Percentiles rank a stretch among this genome's conserved stretches.
phyloP scores from a whole-genome alignment of 1,139 yeast genomes.

The Scheffersomyces cryptocercus region DNA sequence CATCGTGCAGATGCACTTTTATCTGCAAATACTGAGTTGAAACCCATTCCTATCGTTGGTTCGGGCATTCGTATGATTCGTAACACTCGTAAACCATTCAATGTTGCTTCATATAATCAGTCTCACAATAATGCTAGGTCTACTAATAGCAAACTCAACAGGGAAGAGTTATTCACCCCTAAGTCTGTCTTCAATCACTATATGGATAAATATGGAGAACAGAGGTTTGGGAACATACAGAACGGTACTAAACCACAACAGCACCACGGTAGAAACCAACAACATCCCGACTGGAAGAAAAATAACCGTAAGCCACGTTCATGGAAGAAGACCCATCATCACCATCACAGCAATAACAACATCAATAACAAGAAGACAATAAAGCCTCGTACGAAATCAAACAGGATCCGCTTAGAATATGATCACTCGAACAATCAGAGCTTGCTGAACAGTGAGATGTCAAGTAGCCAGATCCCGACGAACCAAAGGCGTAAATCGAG shows the following conservation, averaged over 20 bases:
- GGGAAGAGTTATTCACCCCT: conserved; percentile 78
- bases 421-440: background rate
- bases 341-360: conserved; percentile 5
- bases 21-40: conserved; percentile 39
- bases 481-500: conserved; percentile 21
- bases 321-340: conserved; percentile 26
- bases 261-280: conserved; percentile 4
- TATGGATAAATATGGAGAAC: conserved; percentile 66
- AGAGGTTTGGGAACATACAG: conserved; percentile 19
- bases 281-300: conserved; percentile 30
- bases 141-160: conserved; percentile 40
- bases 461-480: conserved; percentile 4
- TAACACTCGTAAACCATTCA: conserved; percentile 61
- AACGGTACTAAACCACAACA: conserved; percentile 12
- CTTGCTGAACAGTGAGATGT: background rate
- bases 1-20: conserved; percentile 49
- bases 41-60: conserved; percentile 46
- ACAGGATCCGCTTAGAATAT: conserved; percentile 1
- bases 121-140: conserved; percentile 30
- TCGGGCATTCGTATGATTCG: conserved; percentile 39
- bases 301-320: conserved; percentile 29
- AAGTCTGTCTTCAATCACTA: conserved; percentile 71
- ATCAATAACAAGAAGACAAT: conserved; percentile 7
- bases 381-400: conserved; percentile 8
- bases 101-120: conserved; percentile 56